Evolutionary conservation across 1,284 basidiomycete species (phyloP), one percentile per base, ranked within the genome.

Genomic region (Meripilus lineatus): DNA sequence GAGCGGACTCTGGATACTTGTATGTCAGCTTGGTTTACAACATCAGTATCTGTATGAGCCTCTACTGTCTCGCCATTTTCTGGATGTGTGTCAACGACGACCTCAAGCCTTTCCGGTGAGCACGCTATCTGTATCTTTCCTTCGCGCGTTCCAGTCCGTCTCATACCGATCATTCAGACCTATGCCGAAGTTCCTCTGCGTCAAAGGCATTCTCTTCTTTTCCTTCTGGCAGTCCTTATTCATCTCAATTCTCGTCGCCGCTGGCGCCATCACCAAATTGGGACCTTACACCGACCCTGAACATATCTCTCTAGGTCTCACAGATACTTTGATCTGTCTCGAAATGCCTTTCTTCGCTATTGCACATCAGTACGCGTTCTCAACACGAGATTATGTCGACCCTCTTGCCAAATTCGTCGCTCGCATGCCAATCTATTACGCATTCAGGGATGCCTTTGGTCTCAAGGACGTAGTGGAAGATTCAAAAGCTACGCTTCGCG

Each of bases 311-410:
- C 73, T 95, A 15, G 94, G 90, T 0, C 74, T 96, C 44, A 91
- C 87, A 14, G 93, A 96, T 64, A 83, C 84, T 7, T 72, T 96
- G 46, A 92, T 98, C 56, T 96, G 93, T 66, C 72, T 96, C 47
- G 95, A 99, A 68, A 98, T 99, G 95, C 94, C 95, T 0, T 67
- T 98, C 47, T 99, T 99, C 59, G 94, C 96, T 0, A 73, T 97
- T 38, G 88, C 91, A 2, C 96, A 99, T 65, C 79, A 86, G 65
- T 93, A 84, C 56, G 92, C 92, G 22, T 95, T 94, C 62, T 80
- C 85, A 3, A 78, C 84, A 54, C 84, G 74, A 40, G 93, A 97
- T 63, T 96, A 90, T 59, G 79, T 89, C 53, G 83, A 89, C 57
- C 65, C 74, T 1, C 65, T 72, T 4, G 65, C 80, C 21, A 70